A percentile compares a stretch with the other conserved stretches of the same genome.
Evolutionary conservation across 257 asterid species (phyloP).

Genomic region (Gentiana dahurica): DNA sequence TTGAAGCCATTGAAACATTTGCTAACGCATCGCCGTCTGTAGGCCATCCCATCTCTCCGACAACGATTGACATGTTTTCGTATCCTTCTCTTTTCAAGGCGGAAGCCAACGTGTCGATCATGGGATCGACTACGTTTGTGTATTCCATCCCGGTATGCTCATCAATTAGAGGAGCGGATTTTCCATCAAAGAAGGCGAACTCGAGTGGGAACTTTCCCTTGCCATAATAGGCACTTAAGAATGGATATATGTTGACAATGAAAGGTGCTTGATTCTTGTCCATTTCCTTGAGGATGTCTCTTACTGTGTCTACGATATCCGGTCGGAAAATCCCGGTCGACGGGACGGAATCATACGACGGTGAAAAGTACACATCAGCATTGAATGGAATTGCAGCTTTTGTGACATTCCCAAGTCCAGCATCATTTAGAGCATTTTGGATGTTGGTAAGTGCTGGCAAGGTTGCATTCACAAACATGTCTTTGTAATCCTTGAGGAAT

Average conservation of each 20-base stretch:
- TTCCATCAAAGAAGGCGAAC: conserved; percentile 10
- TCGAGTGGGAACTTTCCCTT: conserved; percentile 1
- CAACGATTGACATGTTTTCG: neutral
- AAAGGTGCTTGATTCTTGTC: conserved; percentile 5
- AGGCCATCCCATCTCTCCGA: conserved; percentile 9
- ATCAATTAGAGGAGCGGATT: conserved; percentile 1
- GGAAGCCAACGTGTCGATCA: conserved; percentile 6
- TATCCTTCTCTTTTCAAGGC: conserved; percentile 1
- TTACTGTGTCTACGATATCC: neutral
- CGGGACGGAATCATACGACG: neutral
- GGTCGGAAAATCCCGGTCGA: conserved; percentile 2
- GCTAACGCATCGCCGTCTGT: conserved; percentile 2
- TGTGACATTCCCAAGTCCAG: conserved; percentile 1
- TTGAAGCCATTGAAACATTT: neutral
- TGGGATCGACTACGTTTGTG: conserved; percentile 5
- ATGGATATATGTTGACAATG: conserved; percentile 12
- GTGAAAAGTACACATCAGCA: conserved; percentile 8
- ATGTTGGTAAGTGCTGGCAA: conserved; percentile 11
- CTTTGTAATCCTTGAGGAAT: conserved; percentile 3
- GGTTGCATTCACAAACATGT: neutral
- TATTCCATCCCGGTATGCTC: neutral
- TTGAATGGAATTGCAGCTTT: conserved; percentile 8
- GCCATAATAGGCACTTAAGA: conserved; percentile 1
- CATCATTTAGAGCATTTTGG: conserved; percentile 10
- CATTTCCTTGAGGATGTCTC: neutral